phyloP scores from a whole-genome alignment of 2,329 filamentous ascomycete genomes.

The Talaromyces piceae region DNA sequence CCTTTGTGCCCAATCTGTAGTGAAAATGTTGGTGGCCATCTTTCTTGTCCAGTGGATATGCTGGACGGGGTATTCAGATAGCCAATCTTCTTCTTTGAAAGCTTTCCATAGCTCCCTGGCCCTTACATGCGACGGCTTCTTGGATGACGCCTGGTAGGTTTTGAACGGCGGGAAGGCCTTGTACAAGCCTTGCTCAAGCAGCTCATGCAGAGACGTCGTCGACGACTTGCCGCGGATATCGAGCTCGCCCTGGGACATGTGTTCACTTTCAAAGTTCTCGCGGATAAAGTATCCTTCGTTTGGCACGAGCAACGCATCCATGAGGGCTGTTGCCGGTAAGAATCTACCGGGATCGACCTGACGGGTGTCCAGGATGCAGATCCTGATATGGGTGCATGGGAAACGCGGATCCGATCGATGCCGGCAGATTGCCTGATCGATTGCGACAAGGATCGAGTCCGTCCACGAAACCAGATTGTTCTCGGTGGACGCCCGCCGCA shows the following conservation, averaged over 20 bases:
- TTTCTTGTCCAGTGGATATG: background rate
- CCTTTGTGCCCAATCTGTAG: background rate
- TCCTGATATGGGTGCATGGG: background rate
- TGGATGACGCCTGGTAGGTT: background rate
- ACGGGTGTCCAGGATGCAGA: background rate
- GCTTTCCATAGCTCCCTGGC: background rate
- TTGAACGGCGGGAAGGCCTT: background rate
- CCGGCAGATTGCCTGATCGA: background rate
- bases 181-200: background rate
- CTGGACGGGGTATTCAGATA: background rate
- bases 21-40: background rate
- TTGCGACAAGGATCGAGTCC: background rate
- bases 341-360: background rate
- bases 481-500: background rate
- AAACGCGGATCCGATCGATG: background rate
- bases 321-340: background rate
- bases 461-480: background rate
- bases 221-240: background rate
- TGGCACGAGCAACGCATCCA: background rate
- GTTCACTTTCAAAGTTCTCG: background rate
- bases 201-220: background rate
- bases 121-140: background rate
- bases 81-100: background rate
- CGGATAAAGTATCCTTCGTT: background rate
- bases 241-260: background rate